A percentile compares a stretch with the other conserved stretches of the same genome.
phyloP scores from a whole-genome alignment of 108 stramenopile species.

The Conticribra guillardii region DNA sequence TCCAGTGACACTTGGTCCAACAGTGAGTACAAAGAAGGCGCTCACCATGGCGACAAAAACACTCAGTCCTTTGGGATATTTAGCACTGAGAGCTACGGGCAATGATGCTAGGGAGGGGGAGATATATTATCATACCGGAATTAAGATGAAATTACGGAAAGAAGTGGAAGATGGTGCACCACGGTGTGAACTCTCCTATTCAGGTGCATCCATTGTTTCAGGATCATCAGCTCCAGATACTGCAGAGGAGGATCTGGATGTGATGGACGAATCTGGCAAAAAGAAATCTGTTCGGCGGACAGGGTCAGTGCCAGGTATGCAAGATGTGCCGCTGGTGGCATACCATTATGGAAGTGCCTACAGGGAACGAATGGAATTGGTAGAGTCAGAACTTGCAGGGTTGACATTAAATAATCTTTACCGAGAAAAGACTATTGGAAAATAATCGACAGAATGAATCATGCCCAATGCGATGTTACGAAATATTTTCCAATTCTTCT shows the following conservation, averaged over 20 bases:
- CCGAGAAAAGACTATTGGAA: slow-evolving; percentile 28
- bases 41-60: slow-evolving; percentile 47
- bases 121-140: slow-evolving; percentile 68
- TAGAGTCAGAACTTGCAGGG: slow-evolving; percentile 31
- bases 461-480: not conserved
- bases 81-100: slow-evolving; percentile 37
- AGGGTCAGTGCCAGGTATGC: slow-evolving; percentile 5
- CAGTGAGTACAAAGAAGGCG: slow-evolving; percentile 54
- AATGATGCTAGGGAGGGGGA: slow-evolving; percentile 49
- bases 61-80: slow-evolving; percentile 48
- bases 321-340: slow-evolving; percentile 39
- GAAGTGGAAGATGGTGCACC: slow-evolving; percentile 9
- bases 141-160: slow-evolving; percentile 54
- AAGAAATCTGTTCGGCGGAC: slow-evolving; percentile 34
- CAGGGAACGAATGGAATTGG: slow-evolving; percentile 43
- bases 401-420: slow-evolving; percentile 61
- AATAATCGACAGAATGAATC: not conserved
- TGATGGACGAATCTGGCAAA: no score
- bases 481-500: no score
- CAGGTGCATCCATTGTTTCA: slow-evolving; percentile 35
- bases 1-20: slow-evolving; percentile 73
- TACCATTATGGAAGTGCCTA: slow-evolving; percentile 65
- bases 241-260: slow-evolving; percentile 43
- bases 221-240: slow-evolving; percentile 29
- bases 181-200: slow-evolving; percentile 38